Conservation (phyloP, 2,329 filamentous ascomycete genomes). For the Hymenoscyphus fraxineus region DNA sequence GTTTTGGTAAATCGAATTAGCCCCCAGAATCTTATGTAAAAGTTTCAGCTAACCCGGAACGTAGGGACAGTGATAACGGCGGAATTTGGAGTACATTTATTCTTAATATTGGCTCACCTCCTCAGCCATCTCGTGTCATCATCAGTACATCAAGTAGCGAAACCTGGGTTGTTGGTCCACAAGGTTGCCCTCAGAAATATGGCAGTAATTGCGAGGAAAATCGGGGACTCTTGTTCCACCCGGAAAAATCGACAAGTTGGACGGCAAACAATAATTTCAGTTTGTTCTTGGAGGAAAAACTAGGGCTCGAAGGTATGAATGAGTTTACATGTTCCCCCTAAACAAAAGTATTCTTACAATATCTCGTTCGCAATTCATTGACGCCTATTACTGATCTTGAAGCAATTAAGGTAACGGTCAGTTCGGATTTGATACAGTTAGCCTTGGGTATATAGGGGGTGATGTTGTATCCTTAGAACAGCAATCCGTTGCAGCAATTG, state of each 20-base stretch:
- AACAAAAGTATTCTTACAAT: not conserved
- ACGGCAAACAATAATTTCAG: not conserved
- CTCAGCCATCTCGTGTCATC: conserved; percentile 48
- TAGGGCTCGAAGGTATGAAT: conserved; percentile 3
- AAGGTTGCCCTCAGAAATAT: conserved; percentile 46
- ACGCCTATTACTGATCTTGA: not conserved
- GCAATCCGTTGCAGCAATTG: conserved; percentile 7
- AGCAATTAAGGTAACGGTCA: not conserved
- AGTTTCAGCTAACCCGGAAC: not conserved
- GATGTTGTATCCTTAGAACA: conserved; percentile 23
- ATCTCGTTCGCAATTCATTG: not conserved
- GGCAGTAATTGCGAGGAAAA: conserved; percentile 42
- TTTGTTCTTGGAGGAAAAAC: not conserved
- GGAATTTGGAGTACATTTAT: conserved; percentile 67
- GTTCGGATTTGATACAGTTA: conserved; percentile 6
- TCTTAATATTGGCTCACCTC: conserved; percentile 51
- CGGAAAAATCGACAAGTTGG: conserved; percentile 4
- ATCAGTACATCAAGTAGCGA: conserved; percentile 65
- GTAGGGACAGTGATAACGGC: conserved; percentile 49
- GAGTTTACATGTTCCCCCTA: not conserved
- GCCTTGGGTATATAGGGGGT: conserved; percentile 7
- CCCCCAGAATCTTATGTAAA: not conserved
- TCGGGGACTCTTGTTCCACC: conserved; percentile 1
- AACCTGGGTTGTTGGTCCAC: conserved; percentile 59
- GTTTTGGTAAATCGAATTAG: not conserved